Percentiles rank a stretch among this genome's conserved stretches.
Evolutionary conservation across 2,329 filamentous ascomycete species (phyloP).

Genomic region (Botrytis squamosa): DNA sequence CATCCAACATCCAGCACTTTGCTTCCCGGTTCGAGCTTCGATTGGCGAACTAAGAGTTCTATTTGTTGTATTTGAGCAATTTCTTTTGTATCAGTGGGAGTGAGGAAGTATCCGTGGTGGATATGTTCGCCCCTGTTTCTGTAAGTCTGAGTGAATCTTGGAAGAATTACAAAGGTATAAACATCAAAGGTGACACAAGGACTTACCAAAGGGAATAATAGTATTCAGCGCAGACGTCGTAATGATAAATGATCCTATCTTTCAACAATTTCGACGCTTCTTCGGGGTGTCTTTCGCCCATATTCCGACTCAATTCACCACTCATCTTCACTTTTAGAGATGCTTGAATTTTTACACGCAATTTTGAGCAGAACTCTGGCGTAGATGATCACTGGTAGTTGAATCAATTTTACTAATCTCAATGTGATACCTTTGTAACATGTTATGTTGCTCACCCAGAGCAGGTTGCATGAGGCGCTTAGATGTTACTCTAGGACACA

Average conservation of each 20-base stretch:
- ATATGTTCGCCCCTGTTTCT: conserved; percentile 58
- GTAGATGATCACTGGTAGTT: background rate
- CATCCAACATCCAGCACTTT: conserved; percentile 60
- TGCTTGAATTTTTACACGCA: background rate
- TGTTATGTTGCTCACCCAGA: background rate
- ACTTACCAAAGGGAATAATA: conserved; percentile 59
- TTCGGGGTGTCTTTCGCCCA: background rate
- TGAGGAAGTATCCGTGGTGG: conserved; percentile 61
- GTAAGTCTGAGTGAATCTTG: conserved; percentile 1
- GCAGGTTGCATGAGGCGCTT: background rate
- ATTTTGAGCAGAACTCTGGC: background rate
- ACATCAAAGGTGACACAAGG: background rate
- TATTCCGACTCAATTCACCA: background rate
- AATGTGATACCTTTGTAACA: background rate
- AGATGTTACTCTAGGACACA: background rate
- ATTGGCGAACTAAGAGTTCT: conserved; percentile 52
- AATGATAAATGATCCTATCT: conserved; percentile 51
- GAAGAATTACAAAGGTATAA: background rate
- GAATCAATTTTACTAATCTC: background rate
- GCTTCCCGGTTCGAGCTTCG: conserved; percentile 41
- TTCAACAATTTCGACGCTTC: conserved; percentile 25
- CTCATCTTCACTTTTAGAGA: background rate
- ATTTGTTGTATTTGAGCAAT: conserved; percentile 58
- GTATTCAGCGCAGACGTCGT: conserved; percentile 61
- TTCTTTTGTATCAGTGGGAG: conserved; percentile 54